Percentiles rank a stretch among this genome's conserved stretches.
Conservation (phyloP, 2,329 filamentous ascomycete species). For the Tolypocladium pustulatum region DNA sequence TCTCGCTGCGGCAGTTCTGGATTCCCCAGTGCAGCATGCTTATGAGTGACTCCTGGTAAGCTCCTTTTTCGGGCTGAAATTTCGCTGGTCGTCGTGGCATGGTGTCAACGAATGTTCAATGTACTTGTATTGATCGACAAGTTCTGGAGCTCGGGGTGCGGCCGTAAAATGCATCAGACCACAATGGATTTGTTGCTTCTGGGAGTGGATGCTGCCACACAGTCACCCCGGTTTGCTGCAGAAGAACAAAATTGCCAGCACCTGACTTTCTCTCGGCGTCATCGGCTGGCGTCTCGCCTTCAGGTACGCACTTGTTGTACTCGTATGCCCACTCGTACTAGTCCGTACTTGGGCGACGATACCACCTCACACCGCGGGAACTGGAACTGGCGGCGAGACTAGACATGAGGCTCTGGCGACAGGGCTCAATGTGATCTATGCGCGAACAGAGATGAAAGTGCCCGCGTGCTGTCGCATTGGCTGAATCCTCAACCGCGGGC, state of each 20-base stretch:
- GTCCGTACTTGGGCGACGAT: not conserved
- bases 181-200: not conserved
- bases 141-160: not conserved
- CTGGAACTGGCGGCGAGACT: not conserved
- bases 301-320: not conserved
- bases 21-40: not conserved
- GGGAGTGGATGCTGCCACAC: not conserved
- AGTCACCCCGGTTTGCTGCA: not conserved
- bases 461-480: not conserved
- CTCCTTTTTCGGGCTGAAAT: not conserved
- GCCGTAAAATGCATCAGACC: not conserved
- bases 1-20: not conserved
- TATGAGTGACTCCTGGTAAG: not conserved
- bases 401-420: not conserved
- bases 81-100: not conserved
- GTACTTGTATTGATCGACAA: not conserved
- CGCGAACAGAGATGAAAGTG: not conserved
- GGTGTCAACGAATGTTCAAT: not conserved
- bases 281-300: not conserved
- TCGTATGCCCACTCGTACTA: not conserved
- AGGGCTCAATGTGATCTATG: not conserved
- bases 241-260: not conserved
- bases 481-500: not conserved
- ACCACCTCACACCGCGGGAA: not conserved
- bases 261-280: not conserved